Conservation (phyloP, 495 filamentous ascomycete genomes). For the Letharia lupina region DNA sequence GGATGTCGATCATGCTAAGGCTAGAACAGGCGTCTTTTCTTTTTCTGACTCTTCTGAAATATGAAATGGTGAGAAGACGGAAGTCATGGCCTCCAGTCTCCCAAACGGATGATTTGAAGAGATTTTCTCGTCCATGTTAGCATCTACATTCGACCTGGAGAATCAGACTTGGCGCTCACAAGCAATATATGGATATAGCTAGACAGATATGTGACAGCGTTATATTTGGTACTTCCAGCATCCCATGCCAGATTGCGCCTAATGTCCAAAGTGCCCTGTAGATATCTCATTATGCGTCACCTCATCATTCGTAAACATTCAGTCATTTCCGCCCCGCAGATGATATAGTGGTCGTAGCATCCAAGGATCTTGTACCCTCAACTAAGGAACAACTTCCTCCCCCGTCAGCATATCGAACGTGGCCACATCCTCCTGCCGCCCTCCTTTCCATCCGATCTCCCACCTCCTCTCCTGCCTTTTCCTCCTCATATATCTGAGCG, state of each 20-base stretch:
- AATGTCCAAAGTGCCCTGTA: neutral
- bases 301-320: constrained; percentile 3
- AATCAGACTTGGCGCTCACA: neutral
- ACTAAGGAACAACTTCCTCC: neutral
- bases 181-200: neutral
- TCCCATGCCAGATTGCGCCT: neutral
- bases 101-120: neutral
- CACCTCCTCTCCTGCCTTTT: neutral
- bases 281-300: constrained; percentile 1
- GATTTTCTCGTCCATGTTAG: neutral
- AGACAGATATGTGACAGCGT: neutral
- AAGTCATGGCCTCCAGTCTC: neutral
- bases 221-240: neutral
- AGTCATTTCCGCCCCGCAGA: neutral
- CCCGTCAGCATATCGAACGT: neutral
- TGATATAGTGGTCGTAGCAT: neutral
- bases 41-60: neutral
- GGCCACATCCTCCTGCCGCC: neutral
- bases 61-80: neutral
- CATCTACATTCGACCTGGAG: neutral
- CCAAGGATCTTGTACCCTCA: neutral
- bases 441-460: neutral
- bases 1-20: neutral
- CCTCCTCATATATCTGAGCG: neutral
- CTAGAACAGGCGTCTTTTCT: neutral